Evolutionary conservation across 2,329 filamentous ascomycete genomes (phyloP).

Genomic region (Calonectria hawksworthii): DNA sequence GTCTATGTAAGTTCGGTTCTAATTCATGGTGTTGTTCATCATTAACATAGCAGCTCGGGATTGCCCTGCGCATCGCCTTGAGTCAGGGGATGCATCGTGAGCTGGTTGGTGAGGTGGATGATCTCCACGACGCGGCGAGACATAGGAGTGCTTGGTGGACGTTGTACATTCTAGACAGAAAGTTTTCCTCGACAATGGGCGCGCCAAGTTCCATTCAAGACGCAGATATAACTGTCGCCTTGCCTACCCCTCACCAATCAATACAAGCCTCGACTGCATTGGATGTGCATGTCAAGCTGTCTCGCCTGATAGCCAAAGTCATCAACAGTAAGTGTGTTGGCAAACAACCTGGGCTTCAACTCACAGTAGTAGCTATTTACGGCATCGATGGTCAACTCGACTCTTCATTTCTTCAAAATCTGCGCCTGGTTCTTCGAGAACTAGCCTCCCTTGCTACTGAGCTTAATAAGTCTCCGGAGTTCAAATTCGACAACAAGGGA

Average conservation of each 20-base stretch:
- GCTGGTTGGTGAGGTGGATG: background rate
- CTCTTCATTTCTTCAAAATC: conserved; percentile 14
- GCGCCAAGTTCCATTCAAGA: conserved; percentile 26
- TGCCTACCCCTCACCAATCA: background rate
- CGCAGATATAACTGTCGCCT: conserved; percentile 12
- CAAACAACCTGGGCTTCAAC: background rate
- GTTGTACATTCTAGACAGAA: conserved; percentile 21
- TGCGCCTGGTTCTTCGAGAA: conserved; percentile 11
- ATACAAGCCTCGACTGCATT: conserved; percentile 5
- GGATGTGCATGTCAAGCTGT: conserved; percentile 21
- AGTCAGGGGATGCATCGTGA: conserved; percentile 22
- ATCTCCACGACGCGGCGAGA: background rate
- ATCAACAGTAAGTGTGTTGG: conserved; percentile 12
- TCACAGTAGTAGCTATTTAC: conserved; percentile 4
- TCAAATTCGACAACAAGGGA: background rate
- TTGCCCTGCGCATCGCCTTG: conserved; percentile 17
- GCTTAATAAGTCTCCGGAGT: background rate
- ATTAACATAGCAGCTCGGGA: conserved; percentile 2
- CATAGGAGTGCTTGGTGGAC: conserved; percentile 23
- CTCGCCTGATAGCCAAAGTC: conserved; percentile 16
- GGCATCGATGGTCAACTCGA: conserved; percentile 5
- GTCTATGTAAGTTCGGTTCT: conserved; percentile 8
- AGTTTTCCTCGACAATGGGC: conserved; percentile 18
- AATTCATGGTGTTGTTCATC: accelerated
- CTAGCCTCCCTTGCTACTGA: conserved; percentile 4